phyloP scores from a whole-genome alignment of 2,329 filamentous ascomycete genomes.

The Stachybotrys chlorohalonatus region DNA sequence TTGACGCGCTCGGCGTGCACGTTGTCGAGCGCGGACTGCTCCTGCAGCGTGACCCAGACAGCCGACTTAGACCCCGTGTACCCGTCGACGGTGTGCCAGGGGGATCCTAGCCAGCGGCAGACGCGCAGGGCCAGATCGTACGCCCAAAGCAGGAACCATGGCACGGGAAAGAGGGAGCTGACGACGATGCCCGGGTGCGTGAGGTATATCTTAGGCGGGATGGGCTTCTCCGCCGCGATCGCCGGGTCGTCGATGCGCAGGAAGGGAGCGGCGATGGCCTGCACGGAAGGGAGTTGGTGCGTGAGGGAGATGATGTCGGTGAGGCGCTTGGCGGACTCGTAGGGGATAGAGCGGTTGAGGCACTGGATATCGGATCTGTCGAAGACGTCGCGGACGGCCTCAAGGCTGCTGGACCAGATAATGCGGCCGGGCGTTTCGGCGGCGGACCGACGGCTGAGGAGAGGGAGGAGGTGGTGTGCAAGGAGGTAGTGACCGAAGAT shows the following conservation, averaged over 20 bases:
- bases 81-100: slow-evolving; percentile 73
- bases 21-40: slow-evolving; percentile 52
- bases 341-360: slow-evolving; percentile 52
- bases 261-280: slow-evolving; percentile 47
- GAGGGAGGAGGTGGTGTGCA: slow-evolving; percentile 66
- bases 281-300: slow-evolving; percentile 54
- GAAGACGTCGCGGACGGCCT: slow-evolving; percentile 49
- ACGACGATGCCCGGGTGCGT: slow-evolving; percentile 81
- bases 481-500: slow-evolving; percentile 94
- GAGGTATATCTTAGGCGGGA: slow-evolving; percentile 59
- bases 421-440: slow-evolving; percentile 46
- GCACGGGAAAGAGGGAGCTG: slow-evolving; percentile 71
- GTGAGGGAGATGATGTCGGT: slow-evolving; percentile 79
- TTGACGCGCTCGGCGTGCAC: slow-evolving; percentile 52
- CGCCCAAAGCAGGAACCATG: slow-evolving; percentile 56
- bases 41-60: slow-evolving; percentile 67
- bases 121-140: slow-evolving; percentile 63
- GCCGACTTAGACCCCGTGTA: slow-evolving; percentile 71
- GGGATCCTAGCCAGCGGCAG: slow-evolving; percentile 69
- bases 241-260: slow-evolving; percentile 27
- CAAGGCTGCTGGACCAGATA: slow-evolving; percentile 81
- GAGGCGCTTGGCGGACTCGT: slow-evolving; percentile 81
- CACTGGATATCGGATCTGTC: slow-evolving; percentile 68
- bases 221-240: slow-evolving; percentile 11
- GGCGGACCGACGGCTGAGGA: slow-evolving; percentile 44